phyloP scores from a whole-genome alignment of 1,284 basidiomycete species.

The Malassezia furfur region DNA sequence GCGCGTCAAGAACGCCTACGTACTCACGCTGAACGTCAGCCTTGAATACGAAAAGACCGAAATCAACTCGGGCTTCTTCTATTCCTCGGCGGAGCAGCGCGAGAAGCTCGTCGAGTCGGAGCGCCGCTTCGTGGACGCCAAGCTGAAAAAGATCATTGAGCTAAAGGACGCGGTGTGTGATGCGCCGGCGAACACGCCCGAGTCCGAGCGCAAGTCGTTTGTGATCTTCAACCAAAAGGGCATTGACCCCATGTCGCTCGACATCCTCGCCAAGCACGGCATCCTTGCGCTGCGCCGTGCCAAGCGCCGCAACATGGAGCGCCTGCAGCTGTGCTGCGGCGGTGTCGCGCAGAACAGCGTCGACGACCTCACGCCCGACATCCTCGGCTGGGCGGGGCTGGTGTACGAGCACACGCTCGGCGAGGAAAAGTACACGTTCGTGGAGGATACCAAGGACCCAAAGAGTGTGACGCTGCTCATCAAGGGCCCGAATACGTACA shows the following conservation, averaged over 20 bases:
- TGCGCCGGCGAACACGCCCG: conserved; percentile 26
- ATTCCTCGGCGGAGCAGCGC: conserved; percentile 93
- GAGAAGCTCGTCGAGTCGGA: conserved; percentile 98
- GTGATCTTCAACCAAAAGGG: conserved; percentile 99
- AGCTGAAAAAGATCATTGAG: conserved; percentile 92
- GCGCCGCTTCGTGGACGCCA: conserved; percentile 82
- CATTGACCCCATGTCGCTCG: conserved; percentile 93
- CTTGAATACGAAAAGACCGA: conserved; percentile 99
- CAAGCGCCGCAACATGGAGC: conserved; percentile 63
- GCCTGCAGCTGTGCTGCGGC: conserved; percentile 66
- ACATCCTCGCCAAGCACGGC: conserved; percentile 91
- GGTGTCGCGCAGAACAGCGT: conserved; percentile 95
- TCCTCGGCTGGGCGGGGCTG: conserved; percentile 91
- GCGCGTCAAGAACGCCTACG: conserved; percentile 89
- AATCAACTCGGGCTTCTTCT: conserved; percentile 99
- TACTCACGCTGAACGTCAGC: conserved; percentile 92
- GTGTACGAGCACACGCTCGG: conserved; percentile 99
- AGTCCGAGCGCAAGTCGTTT: conserved; percentile 64
- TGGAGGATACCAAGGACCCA: conserved; percentile 93
- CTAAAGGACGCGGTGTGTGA: conserved; percentile 91
- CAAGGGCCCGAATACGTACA: conserved; percentile 79
- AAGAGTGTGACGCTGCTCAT: conserved; percentile 92
- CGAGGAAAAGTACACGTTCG: conserved; percentile 97
- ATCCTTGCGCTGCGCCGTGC: conserved; percentile 89
- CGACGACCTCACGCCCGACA: conserved; percentile 81